Evolutionary conservation across 1,139 yeast genomes (phyloP).

Genomic region (Meyerozyma elateridarum): DNA sequence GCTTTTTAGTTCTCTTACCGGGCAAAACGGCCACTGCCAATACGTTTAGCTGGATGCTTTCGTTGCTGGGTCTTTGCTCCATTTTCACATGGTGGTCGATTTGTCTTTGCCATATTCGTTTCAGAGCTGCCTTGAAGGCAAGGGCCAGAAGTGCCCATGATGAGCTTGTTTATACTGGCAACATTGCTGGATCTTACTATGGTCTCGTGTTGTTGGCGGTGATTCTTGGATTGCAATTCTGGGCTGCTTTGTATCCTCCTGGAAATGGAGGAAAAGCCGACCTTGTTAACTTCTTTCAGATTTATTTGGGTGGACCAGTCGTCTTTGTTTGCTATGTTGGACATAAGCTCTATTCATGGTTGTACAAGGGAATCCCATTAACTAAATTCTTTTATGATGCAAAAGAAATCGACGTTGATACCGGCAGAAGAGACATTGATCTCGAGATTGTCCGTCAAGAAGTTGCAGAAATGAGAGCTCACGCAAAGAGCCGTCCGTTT

Average conservation of each 20-base stretch:
- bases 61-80: slow-evolving; percentile 21
- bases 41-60: slow-evolving; percentile 22
- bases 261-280: slow-evolving; percentile 26
- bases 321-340: slow-evolving; percentile 25
- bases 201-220: slow-evolving; percentile 24
- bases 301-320: slow-evolving; percentile 29
- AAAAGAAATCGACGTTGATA: slow-evolving; percentile 36
- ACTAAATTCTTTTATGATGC: slow-evolving; percentile 29
- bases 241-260: slow-evolving; percentile 37
- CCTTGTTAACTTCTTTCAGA: slow-evolving; percentile 27
- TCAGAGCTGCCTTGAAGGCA: slow-evolving; percentile 24
- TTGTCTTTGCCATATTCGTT: slow-evolving; percentile 28
- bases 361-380: slow-evolving; percentile 21
- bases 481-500: slow-evolving; percentile 20
- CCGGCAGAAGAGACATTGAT: slow-evolving; percentile 41
- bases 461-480: slow-evolving; percentile 28
- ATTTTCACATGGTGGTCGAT: slow-evolving; percentile 27
- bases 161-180: slow-evolving; percentile 25
- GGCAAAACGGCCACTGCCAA: slow-evolving; percentile 13
- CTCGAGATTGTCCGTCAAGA: slow-evolving; percentile 34
- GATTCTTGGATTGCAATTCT: slow-evolving; percentile 31
- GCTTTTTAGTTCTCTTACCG: slow-evolving; percentile 30
- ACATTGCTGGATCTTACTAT: slow-evolving; percentile 26
- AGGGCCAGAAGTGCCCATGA: slow-evolving; percentile 27
- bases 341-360: slow-evolving; percentile 29